Evolutionary conservation across 257 asterid species (phyloP), one percentile per base, ranked within the genome.

Genomic region (Solanum pinnatisectum): DNA sequence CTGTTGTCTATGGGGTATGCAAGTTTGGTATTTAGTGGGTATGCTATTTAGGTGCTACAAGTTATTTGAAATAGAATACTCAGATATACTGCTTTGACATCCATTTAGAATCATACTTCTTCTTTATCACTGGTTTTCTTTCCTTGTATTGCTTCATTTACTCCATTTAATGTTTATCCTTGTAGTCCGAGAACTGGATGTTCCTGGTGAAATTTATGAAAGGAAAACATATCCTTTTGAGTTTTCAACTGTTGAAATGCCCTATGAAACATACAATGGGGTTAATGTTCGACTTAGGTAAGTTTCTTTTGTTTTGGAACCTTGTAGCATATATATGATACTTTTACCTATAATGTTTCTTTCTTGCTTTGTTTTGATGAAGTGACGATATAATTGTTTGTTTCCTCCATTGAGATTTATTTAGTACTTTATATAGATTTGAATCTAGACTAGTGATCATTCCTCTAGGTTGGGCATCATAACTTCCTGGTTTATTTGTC

Each of bases 211-310:
- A 91, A 90, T 97, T 83, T 97, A 96, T 89, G 99, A 97, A 91
- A 88, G 98, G 85, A 97, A 96, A 92, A 92, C 98, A 44, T 97
- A 92, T 93, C 98, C 96, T n/a, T 97, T 97, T 91, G 99, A 97
- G 88, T 97, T 97, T 92, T 96, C 99, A 78, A 91, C 98, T n/a
- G 99, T 97, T 90, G 99, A 97, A 92, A 97, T 97, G 99, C 99
- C 99, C 70, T 94, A 95, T 37, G 99, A 97, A 90, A 94, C 99
- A 59, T 97, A 97, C 89, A 97, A 94, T 89, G 99, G 99, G 91
- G 94, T 92, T 32, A 96, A 97, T 87, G 99, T 96, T 84, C 94
- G 99, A 87, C 99, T 97, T 49, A 93, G 99, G 99, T 96, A 88
- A 92, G 96, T 88, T 87, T 36, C n/a, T 74, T 84, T 36, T 84